Percentiles rank a stretch among this genome's conserved stretches.
phyloP scores from a whole-genome alignment of 768 basidiomycete genomes.

The Pleurotus cornucopiae region DNA sequence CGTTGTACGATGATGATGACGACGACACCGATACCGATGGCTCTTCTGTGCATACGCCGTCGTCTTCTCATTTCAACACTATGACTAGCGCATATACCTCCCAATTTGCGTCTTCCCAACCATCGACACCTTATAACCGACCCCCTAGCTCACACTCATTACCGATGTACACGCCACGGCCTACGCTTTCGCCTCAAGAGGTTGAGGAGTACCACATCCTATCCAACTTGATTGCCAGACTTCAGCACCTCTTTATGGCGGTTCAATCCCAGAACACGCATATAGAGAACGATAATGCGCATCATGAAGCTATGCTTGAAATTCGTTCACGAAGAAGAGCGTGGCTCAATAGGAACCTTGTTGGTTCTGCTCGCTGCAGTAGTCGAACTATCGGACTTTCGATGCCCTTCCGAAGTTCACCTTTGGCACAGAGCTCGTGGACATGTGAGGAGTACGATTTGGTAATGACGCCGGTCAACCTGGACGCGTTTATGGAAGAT shows the following conservation, averaged over 20 bases:
- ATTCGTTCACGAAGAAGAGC: conserved; percentile 58
- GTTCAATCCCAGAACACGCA: conserved; percentile 38
- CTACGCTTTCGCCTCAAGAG: conserved; percentile 22
- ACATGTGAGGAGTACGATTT: conserved; percentile 31
- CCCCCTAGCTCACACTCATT: conserved; percentile 13
- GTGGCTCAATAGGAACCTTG: conserved; percentile 54
- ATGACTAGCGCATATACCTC: conserved; percentile 10
- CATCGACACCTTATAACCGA: conserved; percentile 7
- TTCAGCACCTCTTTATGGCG: conserved; percentile 36
- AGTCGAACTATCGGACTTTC: conserved; percentile 40
- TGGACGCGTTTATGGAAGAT: conserved; percentile 4
- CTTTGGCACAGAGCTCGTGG: conserved; percentile 38
- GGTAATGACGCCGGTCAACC: conserved; percentile 6
- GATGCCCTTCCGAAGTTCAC: conserved; percentile 46
- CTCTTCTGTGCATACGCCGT: conserved; percentile 45
- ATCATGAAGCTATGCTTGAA: conserved; percentile 45
- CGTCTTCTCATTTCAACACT: conserved; percentile 24
- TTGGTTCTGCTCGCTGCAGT: conserved; percentile 18
- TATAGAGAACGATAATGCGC: conserved; percentile 32
- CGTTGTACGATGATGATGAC: conserved; percentile 38
- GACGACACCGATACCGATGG: conserved; percentile 45
- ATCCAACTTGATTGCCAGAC: conserved; percentile 26
- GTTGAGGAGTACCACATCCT: conserved; percentile 32
- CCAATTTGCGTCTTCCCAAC: conserved; percentile 7
- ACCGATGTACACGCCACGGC: conserved; percentile 21